Evolutionary conservation across 2,329 filamentous ascomycete genomes (phyloP), one percentile per base, ranked within the genome.

Genomic region (Dendryphion nanum): DNA sequence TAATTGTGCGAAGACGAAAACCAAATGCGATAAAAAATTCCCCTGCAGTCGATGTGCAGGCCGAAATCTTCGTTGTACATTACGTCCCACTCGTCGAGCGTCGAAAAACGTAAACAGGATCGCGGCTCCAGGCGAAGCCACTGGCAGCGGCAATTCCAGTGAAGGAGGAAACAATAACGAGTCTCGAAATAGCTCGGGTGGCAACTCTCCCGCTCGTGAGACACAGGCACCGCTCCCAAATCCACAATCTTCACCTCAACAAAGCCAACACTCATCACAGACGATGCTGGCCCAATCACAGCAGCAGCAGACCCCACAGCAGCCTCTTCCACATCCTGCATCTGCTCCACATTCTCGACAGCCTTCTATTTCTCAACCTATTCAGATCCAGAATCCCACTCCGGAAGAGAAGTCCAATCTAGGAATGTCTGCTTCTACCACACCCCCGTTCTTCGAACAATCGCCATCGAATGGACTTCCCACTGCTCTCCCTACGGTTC

Each of bases 1-100:
- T 52, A 75, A 75, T 41, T 76, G 73, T 46, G 72, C 73, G 7
- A 75, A 75, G 55, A 75, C 72, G 3, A 76, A 76, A 62, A 76
- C 73, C 10, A 76, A 75, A 45, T 76, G 73, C 45, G 73, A 76
- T 46, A 75, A 75, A 59, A 75, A 75, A 57, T 75, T 75, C 39
- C 73, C 73, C n/a, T 76, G 73, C 59, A 72, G 66, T 49, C 63
- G 73, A 41, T 76, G 73, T 59, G 71, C 69, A n/a, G 64, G 67
- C 13, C 58, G 72, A 32, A 74, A 74, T 44, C 62, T 76, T 29
- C 61, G 66, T 40, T 75, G 72, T 55, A 61, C 57, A 30, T 51
- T 75, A 21, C 61, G 73, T 31, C 72, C 72, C 6, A 75, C 71
- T 14, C 66, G 72, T 31, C 59, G 73, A 42, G 66, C 69, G 3